Evolutionary conservation across 352 stramenopile genomes (phyloP).

Genomic region (Aphanomyces astaci): DNA sequence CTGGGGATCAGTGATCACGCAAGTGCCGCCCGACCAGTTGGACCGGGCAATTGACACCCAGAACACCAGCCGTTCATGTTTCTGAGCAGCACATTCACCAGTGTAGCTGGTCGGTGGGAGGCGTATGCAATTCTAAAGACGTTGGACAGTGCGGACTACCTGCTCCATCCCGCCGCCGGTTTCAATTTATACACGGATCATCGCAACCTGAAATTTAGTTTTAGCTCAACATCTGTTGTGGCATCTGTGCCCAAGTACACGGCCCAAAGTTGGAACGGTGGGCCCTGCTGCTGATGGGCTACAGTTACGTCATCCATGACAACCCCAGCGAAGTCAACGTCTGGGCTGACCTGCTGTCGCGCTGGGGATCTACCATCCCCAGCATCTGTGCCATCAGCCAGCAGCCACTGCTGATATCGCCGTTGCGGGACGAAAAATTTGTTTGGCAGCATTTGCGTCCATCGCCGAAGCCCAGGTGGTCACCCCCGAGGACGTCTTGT

Average conservation of each 20-base stretch:
- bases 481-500: neutral
- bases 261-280: constrained; percentile 27
- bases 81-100: constrained; percentile 3
- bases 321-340: constrained; percentile 18
- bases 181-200: constrained; percentile 18
- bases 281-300: constrained; percentile 23
- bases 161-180: neutral
- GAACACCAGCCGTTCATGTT: neutral
- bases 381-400: neutral
- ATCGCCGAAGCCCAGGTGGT: too few species aligned
- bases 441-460: neutral
- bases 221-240: neutral
- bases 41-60: constrained; percentile 11
- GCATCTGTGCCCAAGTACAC: constrained; percentile 22
- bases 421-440: too few species aligned
- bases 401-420: neutral
- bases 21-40: constrained; percentile 12
- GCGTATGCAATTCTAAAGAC: constrained; percentile 19
- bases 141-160: neutral
- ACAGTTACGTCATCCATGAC: constrained; percentile 14
- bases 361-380: too few species aligned
- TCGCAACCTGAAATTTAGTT: neutral
- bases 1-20: constrained; percentile 25
- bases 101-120: constrained; percentile 7
- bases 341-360: constrained; percentile 24